Conservation (phyloP, 345 rosid genomes). For the Tarenaya hassleriana region DNA sequence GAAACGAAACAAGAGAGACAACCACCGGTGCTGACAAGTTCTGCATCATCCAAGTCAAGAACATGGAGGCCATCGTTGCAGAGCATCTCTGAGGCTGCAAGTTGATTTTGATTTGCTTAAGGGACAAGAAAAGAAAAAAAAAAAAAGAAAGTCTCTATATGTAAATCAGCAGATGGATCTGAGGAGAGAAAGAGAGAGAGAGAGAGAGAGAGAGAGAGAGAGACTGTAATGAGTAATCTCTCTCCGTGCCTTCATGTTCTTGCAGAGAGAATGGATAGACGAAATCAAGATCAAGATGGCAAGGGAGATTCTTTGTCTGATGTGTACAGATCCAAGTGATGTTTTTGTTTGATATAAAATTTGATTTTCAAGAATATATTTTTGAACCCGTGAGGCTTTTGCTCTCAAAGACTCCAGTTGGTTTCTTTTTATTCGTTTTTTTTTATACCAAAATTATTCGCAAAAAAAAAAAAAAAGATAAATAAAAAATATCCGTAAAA, state of each 20-base stretch:
- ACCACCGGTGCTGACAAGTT: conserved; percentile 33
- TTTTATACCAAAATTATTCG: no score
- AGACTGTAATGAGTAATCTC: neutral
- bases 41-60: conserved; percentile 41
- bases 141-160: no score
- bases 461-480: no score
- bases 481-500: no score
- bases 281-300: conserved; percentile 5
- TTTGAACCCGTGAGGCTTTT: no score
- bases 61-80: conserved; percentile 78
- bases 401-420: no score
- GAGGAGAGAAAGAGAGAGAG: no score
- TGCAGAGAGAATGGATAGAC: conserved; percentile 14
- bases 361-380: no score
- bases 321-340: conserved; percentile 3
- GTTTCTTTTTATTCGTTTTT: neutral
- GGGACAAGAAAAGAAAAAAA: neutral
- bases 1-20: conserved; percentile 41
- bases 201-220: no score
- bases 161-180: no score
- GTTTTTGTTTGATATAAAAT: neutral
- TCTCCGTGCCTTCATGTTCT: neutral
- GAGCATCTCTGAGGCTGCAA: conserved; percentile 69
- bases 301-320: conserved; percentile 1
- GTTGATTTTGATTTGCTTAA: conserved; percentile 28